Evolutionary conservation across 177 flowering plant species (phyloP), one percentile per base, ranked within the genome.

Genomic region (Vitis hybrid): DNA sequence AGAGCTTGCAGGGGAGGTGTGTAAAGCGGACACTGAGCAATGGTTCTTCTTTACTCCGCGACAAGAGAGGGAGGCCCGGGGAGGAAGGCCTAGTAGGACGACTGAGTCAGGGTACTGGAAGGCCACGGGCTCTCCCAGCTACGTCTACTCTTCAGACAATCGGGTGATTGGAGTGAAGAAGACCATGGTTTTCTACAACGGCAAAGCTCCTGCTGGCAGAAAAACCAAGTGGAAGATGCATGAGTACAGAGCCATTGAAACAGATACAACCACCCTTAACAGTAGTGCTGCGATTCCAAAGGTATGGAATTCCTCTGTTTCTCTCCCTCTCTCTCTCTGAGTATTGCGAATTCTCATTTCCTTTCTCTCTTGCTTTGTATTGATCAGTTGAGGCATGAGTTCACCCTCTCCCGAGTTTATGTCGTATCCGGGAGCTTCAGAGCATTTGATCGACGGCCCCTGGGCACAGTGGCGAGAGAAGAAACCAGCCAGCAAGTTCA

Each of bases 151-250:
- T 0, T 78, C 84, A 0, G 66, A 68, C 24, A 79, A 84, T 55
- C 74, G 77, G 35, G 79, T 78, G 32, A 90, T 88, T 17, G 92
- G 91, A 9, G 21, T 81, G 63, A 90, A 87, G 82, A 88, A 83
- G 69, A 85, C 91, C 35, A 84, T 90, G 92, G 92, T 90, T 3
- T 90, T 88, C 75, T 90, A 90, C 71, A 66, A 70, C 21, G 94
- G 92, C 10, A 88, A 61, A 73, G 90, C 91, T 46, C 94, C 94
- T 2, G 72, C 74, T 0, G 94, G 94, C 4, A 75, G 74, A 13
- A 90, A 90, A 80, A 90, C 94, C 59, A 80, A 79, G 56, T 90
- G 94, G 94, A 88, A 87, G 81, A 82, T 91, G 90, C 81, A 88
- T 17, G 97, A 91, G 77, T 91, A 91, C n/a, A 83, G 77, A 81